phyloP scores from a whole-genome alignment of 139 green algal species.

The Chlorella sp. region DNA sequence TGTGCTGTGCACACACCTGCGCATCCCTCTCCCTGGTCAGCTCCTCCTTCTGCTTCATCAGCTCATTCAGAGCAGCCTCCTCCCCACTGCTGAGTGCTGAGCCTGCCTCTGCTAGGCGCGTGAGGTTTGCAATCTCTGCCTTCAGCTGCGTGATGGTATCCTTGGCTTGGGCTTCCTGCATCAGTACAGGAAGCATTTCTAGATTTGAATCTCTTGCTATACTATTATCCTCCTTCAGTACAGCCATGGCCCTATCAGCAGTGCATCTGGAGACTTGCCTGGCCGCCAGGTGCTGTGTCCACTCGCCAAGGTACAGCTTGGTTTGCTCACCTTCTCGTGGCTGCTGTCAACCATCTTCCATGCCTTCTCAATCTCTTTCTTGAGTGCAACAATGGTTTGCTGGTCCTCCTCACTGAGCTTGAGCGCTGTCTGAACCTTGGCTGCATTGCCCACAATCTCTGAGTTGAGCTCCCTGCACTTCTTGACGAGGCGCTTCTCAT shows the following conservation, averaged over 20 bases:
- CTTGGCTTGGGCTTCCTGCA: slow-evolving; percentile 80
- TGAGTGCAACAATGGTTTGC: slow-evolving; percentile 72
- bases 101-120: slow-evolving; percentile 72
- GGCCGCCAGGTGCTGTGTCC: no score
- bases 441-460: slow-evolving; percentile 82
- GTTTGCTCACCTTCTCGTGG: slow-evolving; percentile 89
- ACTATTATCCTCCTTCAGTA: no score
- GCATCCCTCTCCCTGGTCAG: slow-evolving; percentile 64
- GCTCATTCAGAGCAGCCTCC: slow-evolving; percentile 72
- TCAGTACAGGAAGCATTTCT: no score
- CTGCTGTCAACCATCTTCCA: slow-evolving; percentile 83
- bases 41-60: slow-evolving; percentile 77
- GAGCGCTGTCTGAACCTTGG: slow-evolving; percentile 84
- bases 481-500: slow-evolving; percentile 76
- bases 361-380: slow-evolving; percentile 90
- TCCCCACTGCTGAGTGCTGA: slow-evolving; percentile 64
- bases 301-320: no score
- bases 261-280: no score
- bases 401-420: slow-evolving; percentile 91
- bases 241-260: no score
- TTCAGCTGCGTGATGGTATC: slow-evolving; percentile 79
- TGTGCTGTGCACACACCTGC: no score
- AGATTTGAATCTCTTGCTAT: no score
- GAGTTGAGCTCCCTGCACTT: slow-evolving; percentile 84
- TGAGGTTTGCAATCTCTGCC: slow-evolving; percentile 81